These are phyloP conservation scores for Carallia pectinifolia DNA, from an alignment of 345 rosid species.

Conservation along the genomic window DNA sequence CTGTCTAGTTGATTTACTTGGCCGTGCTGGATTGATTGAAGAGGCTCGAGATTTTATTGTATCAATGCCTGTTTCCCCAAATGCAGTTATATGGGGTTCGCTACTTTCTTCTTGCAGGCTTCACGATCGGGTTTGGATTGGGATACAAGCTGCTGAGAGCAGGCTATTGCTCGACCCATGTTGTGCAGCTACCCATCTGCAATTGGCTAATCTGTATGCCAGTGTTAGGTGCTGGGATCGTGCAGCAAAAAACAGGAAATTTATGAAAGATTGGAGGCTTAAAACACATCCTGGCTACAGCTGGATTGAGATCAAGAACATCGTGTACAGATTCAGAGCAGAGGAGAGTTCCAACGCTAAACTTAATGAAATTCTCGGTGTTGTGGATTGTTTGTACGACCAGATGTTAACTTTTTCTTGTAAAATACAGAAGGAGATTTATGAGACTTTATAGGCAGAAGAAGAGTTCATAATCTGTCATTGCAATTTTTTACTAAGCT, in stretches of 20 bases:
- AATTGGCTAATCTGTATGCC: slow-evolving; percentile 74
- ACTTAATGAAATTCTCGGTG: slow-evolving; percentile 37
- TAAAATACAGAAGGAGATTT: slow-evolving; percentile 23
- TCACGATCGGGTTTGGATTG: slow-evolving; percentile 62
- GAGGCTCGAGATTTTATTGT: slow-evolving; percentile 60
- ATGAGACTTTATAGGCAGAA: not conserved
- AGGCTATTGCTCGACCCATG: slow-evolving; percentile 67
- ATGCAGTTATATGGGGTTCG: slow-evolving; percentile 84
- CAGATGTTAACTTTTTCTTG: slow-evolving; percentile 43
- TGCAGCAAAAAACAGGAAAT: slow-evolving; percentile 65
- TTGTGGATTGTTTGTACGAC: slow-evolving; percentile 48
- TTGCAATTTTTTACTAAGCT: not conserved
- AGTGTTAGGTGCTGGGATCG: slow-evolving; percentile 64
- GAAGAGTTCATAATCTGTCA: not conserved
- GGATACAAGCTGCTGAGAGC: slow-evolving; percentile 82
- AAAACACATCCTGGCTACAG: slow-evolving; percentile 73
- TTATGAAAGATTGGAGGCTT: slow-evolving; percentile 77
- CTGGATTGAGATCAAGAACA: slow-evolving; percentile 78
- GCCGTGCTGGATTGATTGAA: slow-evolving; percentile 68
- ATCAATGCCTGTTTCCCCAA: slow-evolving; percentile 67
- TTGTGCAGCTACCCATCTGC: slow-evolving; percentile 78
- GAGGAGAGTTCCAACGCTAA: slow-evolving; percentile 52
- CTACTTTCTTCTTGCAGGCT: slow-evolving; percentile 77
- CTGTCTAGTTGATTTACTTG: slow-evolving; percentile 88
- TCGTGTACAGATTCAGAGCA: slow-evolving; percentile 62